Evolutionary conservation across 225 moss, liverwort and hornwort genomes (phyloP).

Genomic region (Neckera pumila): DNA sequence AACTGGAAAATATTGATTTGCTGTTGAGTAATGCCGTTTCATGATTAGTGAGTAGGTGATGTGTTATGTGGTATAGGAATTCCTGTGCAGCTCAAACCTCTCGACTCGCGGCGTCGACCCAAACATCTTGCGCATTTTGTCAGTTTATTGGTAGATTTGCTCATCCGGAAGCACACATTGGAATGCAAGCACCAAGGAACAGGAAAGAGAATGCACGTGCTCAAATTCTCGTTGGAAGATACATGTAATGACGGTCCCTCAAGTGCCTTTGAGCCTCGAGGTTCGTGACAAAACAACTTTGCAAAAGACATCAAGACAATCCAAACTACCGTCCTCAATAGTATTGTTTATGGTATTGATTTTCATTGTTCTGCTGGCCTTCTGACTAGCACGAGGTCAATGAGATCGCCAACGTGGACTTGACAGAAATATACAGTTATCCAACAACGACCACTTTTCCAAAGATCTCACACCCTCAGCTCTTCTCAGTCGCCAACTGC

Average conservation of each 20-base stretch:
- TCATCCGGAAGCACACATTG: slow-evolving; percentile 12
- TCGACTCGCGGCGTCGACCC: slow-evolving; percentile 21
- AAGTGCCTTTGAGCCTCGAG: background rate
- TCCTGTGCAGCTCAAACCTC: background rate
- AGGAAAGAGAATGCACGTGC: background rate
- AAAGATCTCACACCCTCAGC: background rate
- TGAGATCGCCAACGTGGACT: background rate
- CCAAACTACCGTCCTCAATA: background rate
- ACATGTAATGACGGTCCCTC: background rate
- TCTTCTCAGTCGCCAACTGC: background rate
- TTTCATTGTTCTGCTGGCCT: background rate
- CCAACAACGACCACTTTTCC: background rate
- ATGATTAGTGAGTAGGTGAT: background rate
- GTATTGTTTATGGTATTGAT: background rate
- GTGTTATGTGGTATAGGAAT: background rate
- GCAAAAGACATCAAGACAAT: background rate
- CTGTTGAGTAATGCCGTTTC: background rate
- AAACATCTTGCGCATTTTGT: slow-evolving; percentile 19
- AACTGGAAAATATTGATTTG: background rate
- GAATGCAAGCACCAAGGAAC: slow-evolving; percentile 21
- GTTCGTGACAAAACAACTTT: background rate
- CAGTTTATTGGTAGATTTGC: slow-evolving; percentile 10
- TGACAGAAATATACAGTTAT: background rate
- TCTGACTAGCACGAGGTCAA: background rate
- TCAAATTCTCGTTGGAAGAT: background rate